A percentile compares a stretch with the other conserved stretches of the same genome.
These are phyloP conservation scores for Epichloe aotearoae DNA, from an alignment of 2,329 filamentous ascomycete genomes.

Conservation along the genomic window DNA sequence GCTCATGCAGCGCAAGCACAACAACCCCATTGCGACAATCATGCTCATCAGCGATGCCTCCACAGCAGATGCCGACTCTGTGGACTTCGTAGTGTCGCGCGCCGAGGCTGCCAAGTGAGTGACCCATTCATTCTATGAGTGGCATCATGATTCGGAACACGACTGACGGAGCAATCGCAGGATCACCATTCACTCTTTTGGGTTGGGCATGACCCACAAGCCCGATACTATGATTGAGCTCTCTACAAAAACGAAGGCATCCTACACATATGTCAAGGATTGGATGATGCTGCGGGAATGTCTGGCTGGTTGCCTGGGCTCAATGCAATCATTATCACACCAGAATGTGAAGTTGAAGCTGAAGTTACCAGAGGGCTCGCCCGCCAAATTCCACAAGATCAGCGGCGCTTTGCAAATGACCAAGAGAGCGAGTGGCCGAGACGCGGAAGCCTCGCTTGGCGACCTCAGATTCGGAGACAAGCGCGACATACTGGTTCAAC, in stretches of 20 bases:
- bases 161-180: constrained; percentile 26
- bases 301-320: constrained; percentile 80
- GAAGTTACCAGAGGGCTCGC: constrained; percentile 85
- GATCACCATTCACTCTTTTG: constrained; percentile 93
- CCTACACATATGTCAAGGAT: constrained; percentile 96
- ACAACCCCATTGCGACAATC: constrained; percentile 89
- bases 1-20: constrained; percentile 93
- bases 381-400: constrained; percentile 97
- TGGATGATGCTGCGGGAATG: constrained; percentile 99
- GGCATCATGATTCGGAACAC: too few species aligned
- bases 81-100: constrained; percentile 93
- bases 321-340: constrained; percentile 88
- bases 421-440: constrained; percentile 85
- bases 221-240: constrained; percentile 98
- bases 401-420: constrained; percentile 92
- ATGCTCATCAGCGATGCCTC: constrained; percentile 96
- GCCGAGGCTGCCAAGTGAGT: constrained; percentile 90
- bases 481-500: constrained; percentile 80
- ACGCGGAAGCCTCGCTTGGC: constrained; percentile 83
- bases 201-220: constrained; percentile 91
- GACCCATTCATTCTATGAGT: too few species aligned
- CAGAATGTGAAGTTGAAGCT: constrained; percentile 96
- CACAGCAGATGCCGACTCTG: constrained; percentile 84
- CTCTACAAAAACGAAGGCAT: constrained; percentile 88
- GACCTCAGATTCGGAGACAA: constrained; percentile 95